These are phyloP conservation scores for Clarireedia paspali DNA, from an alignment of 2,329 filamentous ascomycete species.

Conservation along the genomic window DNA sequence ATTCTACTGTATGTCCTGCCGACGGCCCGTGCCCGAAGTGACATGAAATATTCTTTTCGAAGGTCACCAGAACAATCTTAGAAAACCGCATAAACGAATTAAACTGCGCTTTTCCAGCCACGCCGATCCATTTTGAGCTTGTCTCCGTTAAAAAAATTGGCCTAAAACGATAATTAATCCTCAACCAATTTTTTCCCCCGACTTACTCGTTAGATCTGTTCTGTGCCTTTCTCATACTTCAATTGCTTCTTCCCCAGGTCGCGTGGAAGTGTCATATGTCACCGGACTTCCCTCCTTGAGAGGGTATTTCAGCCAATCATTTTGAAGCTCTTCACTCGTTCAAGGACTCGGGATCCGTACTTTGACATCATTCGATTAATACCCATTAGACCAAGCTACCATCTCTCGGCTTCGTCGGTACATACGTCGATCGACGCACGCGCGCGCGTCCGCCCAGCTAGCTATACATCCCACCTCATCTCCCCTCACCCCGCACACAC, in stretches of 20 bases:
- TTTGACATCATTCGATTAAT: not conserved
- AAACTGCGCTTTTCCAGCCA: not conserved
- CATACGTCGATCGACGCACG: not conserved
- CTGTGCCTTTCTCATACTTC: not conserved
- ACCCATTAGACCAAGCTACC: not conserved
- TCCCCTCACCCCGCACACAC: not conserved
- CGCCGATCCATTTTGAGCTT: not conserved
- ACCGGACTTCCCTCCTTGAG: conserved; percentile 22
- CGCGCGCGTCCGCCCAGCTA: not conserved
- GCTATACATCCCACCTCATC: not conserved
- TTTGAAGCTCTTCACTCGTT: too few species aligned
- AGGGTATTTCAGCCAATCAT: conserved; percentile 16
- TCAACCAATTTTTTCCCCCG: not conserved
- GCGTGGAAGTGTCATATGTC: conserved; percentile 16
- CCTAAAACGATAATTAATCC: conserved; percentile 1
- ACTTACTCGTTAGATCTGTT: not conserved
- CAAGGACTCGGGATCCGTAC: too few species aligned
- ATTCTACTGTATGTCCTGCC: too few species aligned
- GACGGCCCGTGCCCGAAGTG: too few species aligned
- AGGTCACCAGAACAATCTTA: conserved; percentile 5
- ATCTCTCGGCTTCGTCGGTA: not conserved
- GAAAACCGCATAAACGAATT: not conserved
- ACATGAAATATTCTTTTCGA: too few species aligned
- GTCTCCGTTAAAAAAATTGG: not conserved
- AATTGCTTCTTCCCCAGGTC: conserved; percentile 8